A percentile compares a stretch with the other conserved stretches of the same genome.
Conservation (phyloP, 805 yeast species). For the Ogataea zsoltii region DNA sequence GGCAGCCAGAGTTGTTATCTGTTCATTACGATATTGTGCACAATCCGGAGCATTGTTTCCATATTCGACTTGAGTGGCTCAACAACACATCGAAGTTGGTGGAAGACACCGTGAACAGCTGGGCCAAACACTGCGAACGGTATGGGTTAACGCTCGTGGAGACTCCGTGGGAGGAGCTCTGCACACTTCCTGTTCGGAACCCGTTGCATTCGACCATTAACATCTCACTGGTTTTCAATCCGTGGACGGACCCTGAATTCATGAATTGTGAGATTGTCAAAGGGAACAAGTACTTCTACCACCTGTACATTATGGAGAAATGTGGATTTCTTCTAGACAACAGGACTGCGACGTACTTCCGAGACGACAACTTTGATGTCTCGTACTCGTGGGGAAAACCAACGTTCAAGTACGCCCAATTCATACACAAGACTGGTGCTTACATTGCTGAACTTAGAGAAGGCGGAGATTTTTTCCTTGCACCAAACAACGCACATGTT, state of each 20-base stretch:
- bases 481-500: conserved; percentile 84
- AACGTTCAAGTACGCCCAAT: conserved; percentile 78
- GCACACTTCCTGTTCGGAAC: conserved; percentile 70
- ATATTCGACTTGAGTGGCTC: conserved; percentile 88
- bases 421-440: conserved; percentile 85
- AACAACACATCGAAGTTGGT: conserved; percentile 83
- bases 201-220: conserved; percentile 89
- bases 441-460: conserved; percentile 85
- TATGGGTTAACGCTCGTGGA: conserved; percentile 83
- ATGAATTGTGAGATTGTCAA: conserved; percentile 39
- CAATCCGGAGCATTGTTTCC: conserved; percentile 93
- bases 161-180: conserved; percentile 86
- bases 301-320: conserved; percentile 65
- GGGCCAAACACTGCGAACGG: conserved; percentile 83
- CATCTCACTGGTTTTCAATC: conserved; percentile 64
- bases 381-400: conserved; percentile 92
- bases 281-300: conserved; percentile 70
- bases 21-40: conserved; percentile 92
- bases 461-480: conserved; percentile 74
- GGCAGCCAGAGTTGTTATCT: conserved; percentile 72
- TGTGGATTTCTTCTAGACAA: conserved; percentile 82
- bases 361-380: conserved; percentile 56
- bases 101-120: conserved; percentile 72
- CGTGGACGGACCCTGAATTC: conserved; percentile 66
- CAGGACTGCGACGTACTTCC: conserved; percentile 66